These are phyloP conservation scores for sorghum (Sorghum bicolor) DNA, from an alignment of 176 grass and related monocot genomes.

Conservation along the genomic window Sorghum_bicolor_NCBIv3 NC_012875.2:55348501-55349000, in stretches of 20 bases:
- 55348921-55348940: not conserved
- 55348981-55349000: conserved; percentile 60
- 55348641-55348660: not conserved
- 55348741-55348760: conserved; percentile 28
- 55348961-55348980: not conserved
- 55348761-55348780: conserved; percentile 39
- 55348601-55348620: not conserved
- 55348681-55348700: conserved; percentile 18
- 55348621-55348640: not conserved
- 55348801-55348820: not conserved
- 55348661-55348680: not conserved
- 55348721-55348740: not conserved
- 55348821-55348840: conserved; percentile 34
- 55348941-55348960: not conserved
- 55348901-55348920: conserved; percentile 64
- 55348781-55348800: not conserved
- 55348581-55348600: conserved; percentile 30
- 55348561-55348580: conserved; percentile 41
- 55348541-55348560: conserved; percentile 55
- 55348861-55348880: conserved; percentile 68
- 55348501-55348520: not conserved
- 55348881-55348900: conserved; percentile 66
- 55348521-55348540: conserved; percentile 58
- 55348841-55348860: conserved; percentile 49
- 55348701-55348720: conserved; percentile 23